Evolutionary conservation across 352 stramenopile species (phyloP).

Genomic region (Salisapilia sapeloensis): DNA sequence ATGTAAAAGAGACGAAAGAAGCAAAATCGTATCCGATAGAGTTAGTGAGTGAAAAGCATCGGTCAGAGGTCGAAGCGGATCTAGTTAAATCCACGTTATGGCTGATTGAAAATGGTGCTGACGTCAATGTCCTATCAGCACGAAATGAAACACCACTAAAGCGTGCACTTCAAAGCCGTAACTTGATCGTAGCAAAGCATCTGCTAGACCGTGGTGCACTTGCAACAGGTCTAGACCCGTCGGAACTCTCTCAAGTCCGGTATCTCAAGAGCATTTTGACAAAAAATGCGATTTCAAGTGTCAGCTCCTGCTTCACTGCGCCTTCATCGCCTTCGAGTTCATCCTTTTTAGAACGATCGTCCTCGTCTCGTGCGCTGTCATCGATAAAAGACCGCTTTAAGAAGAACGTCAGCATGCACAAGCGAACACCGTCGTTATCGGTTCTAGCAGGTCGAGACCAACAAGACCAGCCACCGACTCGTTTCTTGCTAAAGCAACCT

Average conservation of each 20-base stretch:
- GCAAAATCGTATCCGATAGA: conserved; percentile 1
- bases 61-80: conserved; percentile 24
- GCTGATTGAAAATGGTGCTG: conserved; percentile 56
- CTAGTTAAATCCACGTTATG: conserved; percentile 46
- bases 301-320: too few species aligned
- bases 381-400: conserved; percentile 2
- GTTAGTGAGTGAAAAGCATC: conserved; percentile 6
- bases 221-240: conserved; percentile 15
- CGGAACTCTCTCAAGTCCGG: conserved; percentile 23
- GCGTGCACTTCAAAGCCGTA: conserved; percentile 24
- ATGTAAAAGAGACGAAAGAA: conserved; percentile 1
- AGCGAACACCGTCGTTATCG: conserved; percentile 2
- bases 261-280: conserved; percentile 29
- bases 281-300: conserved; percentile 42
- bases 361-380: conserved; percentile 3
- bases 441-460: too few species aligned
- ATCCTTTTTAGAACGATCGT: conserved; percentile 4
- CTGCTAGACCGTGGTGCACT: conserved; percentile 31
- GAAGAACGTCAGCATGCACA: conserved; percentile 5
- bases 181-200: conserved; percentile 31
- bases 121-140: conserved; percentile 32
- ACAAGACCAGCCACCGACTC: conserved; percentile 18
- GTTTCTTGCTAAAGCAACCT: conserved; percentile 61
- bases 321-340: too few species aligned
- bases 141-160: conserved; percentile 35